Conservation (phyloP, 257 asterid genomes). For the Solanum pimpinellifolium region DNA sequence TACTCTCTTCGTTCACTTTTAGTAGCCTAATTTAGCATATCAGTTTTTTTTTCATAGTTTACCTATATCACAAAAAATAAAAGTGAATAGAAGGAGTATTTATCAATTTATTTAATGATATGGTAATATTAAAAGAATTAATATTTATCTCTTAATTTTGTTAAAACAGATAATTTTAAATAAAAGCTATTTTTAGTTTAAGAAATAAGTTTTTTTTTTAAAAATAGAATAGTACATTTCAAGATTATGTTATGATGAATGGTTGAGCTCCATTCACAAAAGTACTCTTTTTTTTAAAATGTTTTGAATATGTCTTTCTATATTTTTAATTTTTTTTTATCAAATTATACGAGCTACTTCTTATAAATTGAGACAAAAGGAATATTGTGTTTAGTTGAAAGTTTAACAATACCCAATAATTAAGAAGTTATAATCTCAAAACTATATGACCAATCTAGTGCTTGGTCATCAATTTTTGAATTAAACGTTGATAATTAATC, state of each 20-base stretch:
- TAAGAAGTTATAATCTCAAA: too few relatives aligned
- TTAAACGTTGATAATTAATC: too few relatives aligned
- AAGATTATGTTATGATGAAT: too few relatives aligned
- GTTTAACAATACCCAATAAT: neutral
- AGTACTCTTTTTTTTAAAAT: too few relatives aligned
- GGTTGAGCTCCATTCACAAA: neutral
- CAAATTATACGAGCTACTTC: neutral
- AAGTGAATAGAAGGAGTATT: neutral
- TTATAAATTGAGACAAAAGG: neutral
- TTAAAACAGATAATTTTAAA: neutral
- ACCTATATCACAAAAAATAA: neutral
- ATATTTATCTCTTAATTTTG: neutral
- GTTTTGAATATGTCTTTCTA: neutral
- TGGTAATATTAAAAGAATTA: neutral
- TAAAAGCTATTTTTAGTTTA: neutral
- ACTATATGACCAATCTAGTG: too few relatives aligned
- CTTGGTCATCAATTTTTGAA: neutral
- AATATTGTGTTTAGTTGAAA: too few relatives aligned
- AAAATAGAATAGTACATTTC: neutral
- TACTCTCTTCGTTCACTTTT: neutral
- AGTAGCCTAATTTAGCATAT: neutral
- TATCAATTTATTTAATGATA: neutral
- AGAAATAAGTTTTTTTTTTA: neutral
- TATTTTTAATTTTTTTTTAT: too few relatives aligned
- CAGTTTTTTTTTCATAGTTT: neutral